A percentile compares a stretch with the other conserved stretches of the same genome.
Evolutionary conservation across 495 filamentous ascomycete genomes (phyloP).

Genomic region (Lophiotrema nucula): DNA sequence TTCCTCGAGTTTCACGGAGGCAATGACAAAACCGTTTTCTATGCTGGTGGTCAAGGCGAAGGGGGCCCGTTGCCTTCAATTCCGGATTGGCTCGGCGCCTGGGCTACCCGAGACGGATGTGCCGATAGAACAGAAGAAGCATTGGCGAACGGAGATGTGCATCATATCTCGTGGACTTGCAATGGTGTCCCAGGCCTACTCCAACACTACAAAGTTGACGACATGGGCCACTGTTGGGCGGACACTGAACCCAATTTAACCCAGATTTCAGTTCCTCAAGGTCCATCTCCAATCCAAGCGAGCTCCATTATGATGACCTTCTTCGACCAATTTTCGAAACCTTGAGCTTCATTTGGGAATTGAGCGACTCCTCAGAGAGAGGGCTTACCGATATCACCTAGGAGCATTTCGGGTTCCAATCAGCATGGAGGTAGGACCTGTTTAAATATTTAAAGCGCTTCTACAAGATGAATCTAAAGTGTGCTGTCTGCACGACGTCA

Average conservation of each 20-base stretch:
- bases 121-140: constrained; percentile 43
- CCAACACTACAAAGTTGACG: constrained; percentile 51
- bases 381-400: no score
- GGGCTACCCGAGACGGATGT: constrained; percentile 43
- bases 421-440: no score
- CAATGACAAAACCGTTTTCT: constrained; percentile 42
- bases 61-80: constrained; percentile 41
- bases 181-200: constrained; percentile 4
- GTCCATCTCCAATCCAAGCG: constrained; percentile 14
- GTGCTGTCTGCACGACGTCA: no score
- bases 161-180: constrained; percentile 18
- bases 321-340: constrained; percentile 20
- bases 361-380: no score
- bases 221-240: constrained; percentile 36
- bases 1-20: constrained; percentile 55
- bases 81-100: constrained; percentile 39
- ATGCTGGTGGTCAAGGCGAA: constrained; percentile 43
- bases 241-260: constrained; percentile 20
- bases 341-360: neutral
- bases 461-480: no score
- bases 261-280: constrained; percentile 23
- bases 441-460: no score
- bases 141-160: constrained; percentile 36
- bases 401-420: no score
- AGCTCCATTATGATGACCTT: constrained; percentile 26